Percentiles rank a stretch among this genome's conserved stretches.
These are phyloP conservation scores for Trichomonascus vanleenenianus DNA, from an alignment of 805 yeast genomes.

Conservation along the genomic window DNA sequence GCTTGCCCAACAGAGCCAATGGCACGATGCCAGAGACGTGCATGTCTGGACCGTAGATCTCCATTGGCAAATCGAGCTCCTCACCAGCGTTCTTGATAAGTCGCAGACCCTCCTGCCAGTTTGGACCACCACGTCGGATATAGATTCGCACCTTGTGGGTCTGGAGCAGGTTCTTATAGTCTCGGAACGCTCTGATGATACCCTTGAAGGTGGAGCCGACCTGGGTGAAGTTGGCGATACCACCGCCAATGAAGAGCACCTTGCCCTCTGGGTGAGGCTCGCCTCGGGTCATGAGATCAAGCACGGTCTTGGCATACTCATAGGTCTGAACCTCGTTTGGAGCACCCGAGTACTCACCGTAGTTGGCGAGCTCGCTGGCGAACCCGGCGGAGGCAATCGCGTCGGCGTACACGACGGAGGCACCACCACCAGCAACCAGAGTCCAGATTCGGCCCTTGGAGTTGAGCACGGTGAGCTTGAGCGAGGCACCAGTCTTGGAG, in stretches of 20 bases:
- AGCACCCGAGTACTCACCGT: conserved; percentile 43
- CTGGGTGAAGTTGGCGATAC: conserved; percentile 41
- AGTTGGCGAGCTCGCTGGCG: conserved; percentile 38
- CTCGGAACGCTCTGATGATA: conserved; percentile 41
- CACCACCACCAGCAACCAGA: conserved; percentile 42
- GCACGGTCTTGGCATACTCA: conserved; percentile 40
- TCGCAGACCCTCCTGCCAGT: conserved; percentile 43
- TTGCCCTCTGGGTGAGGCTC: conserved; percentile 34
- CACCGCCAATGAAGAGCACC: conserved; percentile 39
- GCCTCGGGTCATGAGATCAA: conserved; percentile 39
- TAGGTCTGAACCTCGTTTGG: conserved; percentile 41
- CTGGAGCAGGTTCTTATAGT: conserved; percentile 31
- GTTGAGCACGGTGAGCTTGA: conserved; percentile 37
- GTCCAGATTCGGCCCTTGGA: conserved; percentile 40
- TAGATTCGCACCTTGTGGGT: conserved; percentile 35
- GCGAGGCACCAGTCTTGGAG: conserved; percentile 41
- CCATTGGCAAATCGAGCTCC: conserved; percentile 39
- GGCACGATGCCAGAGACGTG: conserved; percentile 42
- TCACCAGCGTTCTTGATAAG: conserved; percentile 37
- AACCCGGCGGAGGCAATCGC: conserved; percentile 41
- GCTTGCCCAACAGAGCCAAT: conserved; percentile 34
- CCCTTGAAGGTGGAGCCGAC: conserved; percentile 43
- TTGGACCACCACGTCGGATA: conserved; percentile 42
- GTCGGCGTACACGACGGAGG: conserved; percentile 41
- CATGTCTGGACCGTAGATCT: conserved; percentile 44